Conservation (phyloP, 2,329 filamentous ascomycete species). For the Eutypella sp. region DNA sequence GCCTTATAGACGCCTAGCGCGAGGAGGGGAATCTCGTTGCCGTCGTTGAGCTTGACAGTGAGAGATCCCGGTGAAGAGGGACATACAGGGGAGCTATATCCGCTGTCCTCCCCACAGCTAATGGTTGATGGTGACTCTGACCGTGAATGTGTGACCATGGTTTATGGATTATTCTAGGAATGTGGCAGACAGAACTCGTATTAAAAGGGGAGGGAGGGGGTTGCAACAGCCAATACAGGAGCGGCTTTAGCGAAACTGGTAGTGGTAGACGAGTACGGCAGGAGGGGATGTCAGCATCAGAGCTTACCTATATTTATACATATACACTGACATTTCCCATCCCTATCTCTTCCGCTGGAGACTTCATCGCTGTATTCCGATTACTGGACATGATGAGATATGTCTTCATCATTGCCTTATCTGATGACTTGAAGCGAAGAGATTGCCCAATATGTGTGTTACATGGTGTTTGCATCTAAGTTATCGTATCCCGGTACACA, state of each 20-base stretch:
- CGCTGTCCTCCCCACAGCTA: not conserved
- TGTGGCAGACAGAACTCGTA: no score
- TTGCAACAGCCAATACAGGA: not conserved
- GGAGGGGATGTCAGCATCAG: not conserved
- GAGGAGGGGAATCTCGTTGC: constrained; percentile 33
- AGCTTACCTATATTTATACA: not conserved
- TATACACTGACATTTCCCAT: no score
- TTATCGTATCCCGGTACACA: no score
- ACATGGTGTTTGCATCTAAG: no score
- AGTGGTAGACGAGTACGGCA: not conserved
- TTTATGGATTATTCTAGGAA: no score
- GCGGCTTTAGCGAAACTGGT: not conserved
- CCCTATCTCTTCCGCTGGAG: not conserved
- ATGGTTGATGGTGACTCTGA: no score
- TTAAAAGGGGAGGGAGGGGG: not conserved
- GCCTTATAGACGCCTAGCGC: constrained; percentile 45
- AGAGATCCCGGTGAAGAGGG: not conserved
- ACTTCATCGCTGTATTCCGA: not conserved
- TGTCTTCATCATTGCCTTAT: no score
- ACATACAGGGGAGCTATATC: not conserved
- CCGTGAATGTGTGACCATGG: no score
- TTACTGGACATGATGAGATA: no score
- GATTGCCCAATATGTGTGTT: no score
- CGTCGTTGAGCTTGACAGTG: constrained; percentile 31
- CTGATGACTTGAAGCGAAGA: not conserved